phyloP scores from a whole-genome alignment of 2,329 filamentous ascomycete genomes.

The Aspergillus brasiliensis region DNA sequence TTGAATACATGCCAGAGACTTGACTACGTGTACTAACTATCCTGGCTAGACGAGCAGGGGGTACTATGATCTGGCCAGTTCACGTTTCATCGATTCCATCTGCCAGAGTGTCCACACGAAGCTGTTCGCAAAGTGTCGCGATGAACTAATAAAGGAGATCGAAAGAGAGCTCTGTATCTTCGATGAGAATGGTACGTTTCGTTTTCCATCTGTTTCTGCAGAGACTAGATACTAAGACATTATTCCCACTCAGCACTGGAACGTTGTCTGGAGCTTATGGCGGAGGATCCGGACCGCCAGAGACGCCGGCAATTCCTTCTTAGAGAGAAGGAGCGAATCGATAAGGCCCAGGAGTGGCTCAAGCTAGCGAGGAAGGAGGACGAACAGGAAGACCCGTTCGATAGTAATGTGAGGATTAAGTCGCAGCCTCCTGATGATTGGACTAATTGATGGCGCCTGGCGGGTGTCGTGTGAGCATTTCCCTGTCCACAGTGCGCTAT shows the following conservation, averaged over 20 bases:
- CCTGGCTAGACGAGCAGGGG: slow-evolving; percentile 34
- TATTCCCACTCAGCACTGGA: slow-evolving; percentile 30
- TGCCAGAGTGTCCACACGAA: slow-evolving; percentile 42
- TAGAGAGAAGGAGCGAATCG: slow-evolving; percentile 38
- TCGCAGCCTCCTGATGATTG: slow-evolving; percentile 14
- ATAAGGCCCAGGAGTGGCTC: slow-evolving; percentile 38
- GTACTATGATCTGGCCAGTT: slow-evolving; percentile 44
- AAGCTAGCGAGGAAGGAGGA: slow-evolving; percentile 19
- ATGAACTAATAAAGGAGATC: slow-evolving; percentile 33
- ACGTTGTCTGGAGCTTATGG: slow-evolving; percentile 40
- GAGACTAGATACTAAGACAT: not conserved
- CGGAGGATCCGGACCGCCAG: slow-evolving; percentile 40
- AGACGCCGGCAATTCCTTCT: slow-evolving; percentile 31
- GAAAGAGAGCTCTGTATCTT: slow-evolving; percentile 33
- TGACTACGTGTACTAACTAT: slow-evolving; percentile 10
- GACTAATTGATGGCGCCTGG: not conserved
- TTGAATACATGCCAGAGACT: not conserved
- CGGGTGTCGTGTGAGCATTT: not conserved
- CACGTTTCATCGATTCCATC: slow-evolving; percentile 42
- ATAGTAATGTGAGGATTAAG: slow-evolving; percentile 13
- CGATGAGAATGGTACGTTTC: slow-evolving; percentile 33
- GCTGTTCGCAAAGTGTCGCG: slow-evolving; percentile 38
- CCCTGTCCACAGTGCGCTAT: not conserved
- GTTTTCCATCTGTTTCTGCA: not conserved
- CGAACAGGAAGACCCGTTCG: slow-evolving; percentile 8